phyloP scores from a whole-genome alignment of 2,329 filamentous ascomycete genomes.

The Curvularia hawaiiensis region DNA sequence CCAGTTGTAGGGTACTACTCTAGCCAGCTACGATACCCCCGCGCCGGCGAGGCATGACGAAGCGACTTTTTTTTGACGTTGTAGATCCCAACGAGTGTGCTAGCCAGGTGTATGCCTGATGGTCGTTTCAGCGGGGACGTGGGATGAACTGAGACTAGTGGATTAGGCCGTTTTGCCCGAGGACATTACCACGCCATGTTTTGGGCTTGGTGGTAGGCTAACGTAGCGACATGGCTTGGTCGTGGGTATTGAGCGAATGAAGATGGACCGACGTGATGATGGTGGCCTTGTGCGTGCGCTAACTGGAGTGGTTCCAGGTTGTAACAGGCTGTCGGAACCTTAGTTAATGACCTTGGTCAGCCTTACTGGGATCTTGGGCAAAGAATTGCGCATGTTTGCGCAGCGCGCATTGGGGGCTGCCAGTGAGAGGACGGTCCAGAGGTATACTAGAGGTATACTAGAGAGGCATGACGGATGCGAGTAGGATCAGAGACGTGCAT shows the following conservation, averaged over 20 bases:
- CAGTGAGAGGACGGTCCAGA: background rate
- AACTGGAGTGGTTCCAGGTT: background rate
- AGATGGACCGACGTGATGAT: background rate
- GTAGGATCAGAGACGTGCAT: background rate
- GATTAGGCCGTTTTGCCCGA: conserved; percentile 2
- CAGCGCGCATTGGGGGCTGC: background rate
- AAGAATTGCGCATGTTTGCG: background rate
- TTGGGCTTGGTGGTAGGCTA: conserved; percentile 6
- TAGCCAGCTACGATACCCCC: conserved; percentile 20
- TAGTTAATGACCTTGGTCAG: conserved; percentile 10
- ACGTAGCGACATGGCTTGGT: background rate
- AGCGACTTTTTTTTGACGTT: conserved; percentile 21
- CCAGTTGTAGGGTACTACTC: conserved; percentile 6
- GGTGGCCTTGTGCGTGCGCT: conserved; percentile 9
- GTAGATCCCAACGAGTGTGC: conserved; percentile 27
- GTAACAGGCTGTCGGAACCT: conserved; percentile 3
- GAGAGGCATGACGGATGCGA: conserved; percentile 11
- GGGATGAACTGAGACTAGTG: conserved; percentile 9
- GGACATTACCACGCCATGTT: background rate
- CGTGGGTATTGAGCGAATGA: conserved; percentile 10
- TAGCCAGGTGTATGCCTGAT: conserved; percentile 12
- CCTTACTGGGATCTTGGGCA: background rate
- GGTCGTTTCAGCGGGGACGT: conserved; percentile 8
- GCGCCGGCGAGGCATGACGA: conserved; percentile 22
- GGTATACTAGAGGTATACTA: background rate